phyloP scores from a whole-genome alignment of 2,329 filamentous ascomycete species.

The Diaporthe capsici region DNA sequence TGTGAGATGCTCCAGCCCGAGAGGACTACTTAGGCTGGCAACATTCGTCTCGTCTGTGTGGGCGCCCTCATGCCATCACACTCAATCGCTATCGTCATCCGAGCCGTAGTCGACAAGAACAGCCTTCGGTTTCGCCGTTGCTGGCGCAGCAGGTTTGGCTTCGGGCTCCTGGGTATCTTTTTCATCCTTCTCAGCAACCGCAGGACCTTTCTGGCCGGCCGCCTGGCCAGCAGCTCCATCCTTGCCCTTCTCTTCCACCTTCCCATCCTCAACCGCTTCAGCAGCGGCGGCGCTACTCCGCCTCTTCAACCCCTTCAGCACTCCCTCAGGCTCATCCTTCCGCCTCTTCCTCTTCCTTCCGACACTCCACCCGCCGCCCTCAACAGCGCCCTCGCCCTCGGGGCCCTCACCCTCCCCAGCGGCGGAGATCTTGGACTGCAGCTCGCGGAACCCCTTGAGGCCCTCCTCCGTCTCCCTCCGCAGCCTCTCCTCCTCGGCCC shows the following conservation, averaged over 20 bases:
- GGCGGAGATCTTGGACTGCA: slow-evolving; percentile 54
- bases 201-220: not conserved
- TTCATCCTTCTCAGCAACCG: not conserved
- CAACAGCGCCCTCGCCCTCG: slow-evolving; percentile 40
- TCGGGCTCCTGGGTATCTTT: slow-evolving; percentile 42
- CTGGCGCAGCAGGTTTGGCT: not conserved
- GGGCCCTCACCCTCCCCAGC: slow-evolving; percentile 28
- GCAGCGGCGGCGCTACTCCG: slow-evolving; percentile 21
- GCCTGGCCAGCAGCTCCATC: slow-evolving; percentile 2
- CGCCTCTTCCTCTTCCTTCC: slow-evolving; percentile 37
- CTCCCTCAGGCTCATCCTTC: slow-evolving; percentile 37
- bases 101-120: slow-evolving; percentile 71
- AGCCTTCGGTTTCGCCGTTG: slow-evolving; percentile 49
- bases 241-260: slow-evolving; percentile 30
- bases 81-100: slow-evolving; percentile 61
- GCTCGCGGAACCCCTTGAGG: slow-evolving; percentile 67
- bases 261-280: slow-evolving; percentile 6
- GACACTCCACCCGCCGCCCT: slow-evolving; percentile 26
- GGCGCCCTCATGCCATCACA: not conserved
- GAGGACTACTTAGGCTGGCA: not conserved
- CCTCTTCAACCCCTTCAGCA: slow-evolving; percentile 44
- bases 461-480: slow-evolving; percentile 70
- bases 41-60: not conserved
- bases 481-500: slow-evolving; percentile 67
- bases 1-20: not conserved